Evolutionary conservation across 768 basidiomycete species (phyloP), one percentile per base, ranked within the genome.

Genomic region (Phaeotremella skinneri): DNA sequence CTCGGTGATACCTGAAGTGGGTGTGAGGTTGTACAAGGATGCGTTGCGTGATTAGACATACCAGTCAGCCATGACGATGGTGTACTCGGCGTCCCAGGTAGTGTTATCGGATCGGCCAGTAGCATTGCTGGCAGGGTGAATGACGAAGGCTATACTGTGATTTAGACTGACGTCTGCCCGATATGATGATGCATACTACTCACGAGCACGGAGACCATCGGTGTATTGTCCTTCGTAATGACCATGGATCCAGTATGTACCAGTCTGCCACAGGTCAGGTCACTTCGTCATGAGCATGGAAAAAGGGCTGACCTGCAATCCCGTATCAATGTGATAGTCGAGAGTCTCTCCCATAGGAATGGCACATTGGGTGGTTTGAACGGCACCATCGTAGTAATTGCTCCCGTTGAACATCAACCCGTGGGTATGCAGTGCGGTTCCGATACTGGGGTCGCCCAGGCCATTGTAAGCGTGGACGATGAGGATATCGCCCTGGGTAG

Each of bases 371-470:
- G 87, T 83, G 37, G 91, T 85, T 4, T 82, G 84, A 30, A 83
- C 76, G 0, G 94, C 91, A 34, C 94, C 94, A 75, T 98, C 94
- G 81, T 86, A 87, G 85, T 89, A 96, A 17, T 84, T 83, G 0
- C 88, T 83, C 1, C 83, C 82, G 74, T 92, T 93, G 81, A 96
- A 91, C 79, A 85, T 91, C 87, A 94, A 90, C 62, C 94, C 94
- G 78, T 96, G 93, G 72, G 93, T 88, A 75, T 98, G 94, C 16
- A 97, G 79, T 0, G 86, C 82, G 0, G 88, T 83, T 0, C 86
- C 82, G 26, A 79, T 55, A 0, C 14, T 52, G 5, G 47, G 63
- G 54, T 87, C 85, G 0, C 71, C 70, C 55, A 93, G 76, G 2
- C 82, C 83, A 76, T 93, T 91, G 27, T 80, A 59, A 4, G 85